These are phyloP conservation scores for Venturia oleaginea DNA, from an alignment of 2,329 filamentous ascomycete species.

Conservation along the genomic window DNA sequence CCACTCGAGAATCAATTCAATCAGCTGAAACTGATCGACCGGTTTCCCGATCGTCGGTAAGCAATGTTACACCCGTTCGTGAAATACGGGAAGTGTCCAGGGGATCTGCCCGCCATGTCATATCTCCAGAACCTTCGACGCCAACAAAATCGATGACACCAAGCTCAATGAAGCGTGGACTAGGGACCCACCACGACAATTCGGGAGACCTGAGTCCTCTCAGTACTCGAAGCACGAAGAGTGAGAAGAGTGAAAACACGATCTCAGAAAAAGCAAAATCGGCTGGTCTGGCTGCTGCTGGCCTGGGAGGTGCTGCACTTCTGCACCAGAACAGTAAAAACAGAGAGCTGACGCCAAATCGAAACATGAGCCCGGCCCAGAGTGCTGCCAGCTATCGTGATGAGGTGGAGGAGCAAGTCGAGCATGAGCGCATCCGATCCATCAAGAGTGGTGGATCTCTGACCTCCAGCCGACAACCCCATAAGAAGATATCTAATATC, in stretches of 20 bases:
- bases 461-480: constrained; percentile 53
- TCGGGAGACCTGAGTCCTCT: constrained; percentile 41
- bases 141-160: constrained; percentile 49
- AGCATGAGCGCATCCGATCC: constrained; percentile 33
- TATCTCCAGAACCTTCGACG: constrained; percentile 52
- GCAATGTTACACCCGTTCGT: constrained; percentile 37
- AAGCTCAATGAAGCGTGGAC: constrained; percentile 43
- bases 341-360: constrained; percentile 26
- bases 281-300: constrained; percentile 30
- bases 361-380: constrained; percentile 78
- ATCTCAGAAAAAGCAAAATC: constrained; percentile 31
- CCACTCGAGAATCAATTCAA: constrained; percentile 73
- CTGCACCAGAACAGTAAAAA: not conserved
- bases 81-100: constrained; percentile 52
- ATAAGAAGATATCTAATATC: constrained; percentile 41
- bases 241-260: constrained; percentile 34
- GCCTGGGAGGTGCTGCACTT: constrained; percentile 22
- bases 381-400: constrained; percentile 72
- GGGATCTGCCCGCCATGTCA: constrained; percentile 42
- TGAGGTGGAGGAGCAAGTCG: constrained; percentile 15
- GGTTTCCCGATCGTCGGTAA: constrained; percentile 55
- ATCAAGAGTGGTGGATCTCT: constrained; percentile 37
- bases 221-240: constrained; percentile 21
- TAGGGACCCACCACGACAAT: constrained; percentile 60
- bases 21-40: constrained; percentile 71